Conservation (phyloP, 2,329 filamentous ascomycete species). For the Phaeomoniella chlamydospora region DNA sequence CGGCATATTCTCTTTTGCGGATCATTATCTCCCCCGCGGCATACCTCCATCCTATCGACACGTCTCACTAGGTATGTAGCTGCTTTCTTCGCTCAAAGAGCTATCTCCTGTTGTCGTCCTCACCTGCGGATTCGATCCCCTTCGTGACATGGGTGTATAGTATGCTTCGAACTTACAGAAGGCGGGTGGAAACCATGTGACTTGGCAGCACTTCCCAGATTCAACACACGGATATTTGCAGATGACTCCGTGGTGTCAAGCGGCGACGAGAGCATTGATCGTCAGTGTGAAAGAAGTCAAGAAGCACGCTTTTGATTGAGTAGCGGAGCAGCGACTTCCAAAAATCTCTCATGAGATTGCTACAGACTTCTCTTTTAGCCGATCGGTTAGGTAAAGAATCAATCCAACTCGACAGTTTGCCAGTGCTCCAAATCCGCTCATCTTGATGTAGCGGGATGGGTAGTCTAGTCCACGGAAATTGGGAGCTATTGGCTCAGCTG, state of each 20-base stretch:
- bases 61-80: conserved; percentile 17
- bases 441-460: too few relatives aligned
- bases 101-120: conserved; percentile 15
- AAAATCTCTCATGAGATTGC: neutral
- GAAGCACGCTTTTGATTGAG: neutral
- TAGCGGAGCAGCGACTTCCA: too few relatives aligned
- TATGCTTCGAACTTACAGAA: conserved; percentile 15
- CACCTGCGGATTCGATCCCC: conserved; percentile 17
- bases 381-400: too few relatives aligned
- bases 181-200: conserved; percentile 12
- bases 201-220: conserved; percentile 13
- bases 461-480: too few relatives aligned
- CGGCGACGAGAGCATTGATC: conserved; percentile 9
- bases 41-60: conserved; percentile 13
- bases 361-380: too few relatives aligned
- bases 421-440: too few relatives aligned
- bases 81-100: conserved; percentile 9
- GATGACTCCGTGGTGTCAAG: conserved; percentile 16
- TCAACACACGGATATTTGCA: conserved; percentile 17
- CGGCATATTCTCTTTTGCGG: conserved; percentile 19
- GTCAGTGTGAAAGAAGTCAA: conserved; percentile 1
- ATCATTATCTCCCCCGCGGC: conserved; percentile 15
- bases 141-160: conserved; percentile 17
- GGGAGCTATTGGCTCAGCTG: too few relatives aligned
- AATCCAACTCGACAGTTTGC: too few relatives aligned